Conservation (phyloP, 1,139 yeast genomes). For the Candida dubliniensis region DNA sequence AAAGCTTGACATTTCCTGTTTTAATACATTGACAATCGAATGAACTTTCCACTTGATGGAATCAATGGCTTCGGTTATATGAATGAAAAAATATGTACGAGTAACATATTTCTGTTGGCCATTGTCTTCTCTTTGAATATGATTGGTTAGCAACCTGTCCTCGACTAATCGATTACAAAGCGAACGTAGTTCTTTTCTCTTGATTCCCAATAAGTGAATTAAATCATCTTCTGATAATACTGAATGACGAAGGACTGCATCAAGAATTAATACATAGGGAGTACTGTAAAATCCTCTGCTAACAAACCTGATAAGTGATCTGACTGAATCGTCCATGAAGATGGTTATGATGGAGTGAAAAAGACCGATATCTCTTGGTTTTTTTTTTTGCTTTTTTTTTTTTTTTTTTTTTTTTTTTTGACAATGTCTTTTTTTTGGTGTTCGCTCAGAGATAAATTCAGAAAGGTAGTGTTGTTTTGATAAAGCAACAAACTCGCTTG, state of each 20-base stretch:
- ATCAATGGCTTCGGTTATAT: conserved; percentile 90
- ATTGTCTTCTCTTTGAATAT: conserved; percentile 82
- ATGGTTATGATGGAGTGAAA: background rate
- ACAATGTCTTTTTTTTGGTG: too few species aligned
- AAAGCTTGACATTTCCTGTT: conserved; percentile 76
- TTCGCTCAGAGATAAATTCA: too few species aligned
- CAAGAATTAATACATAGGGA: conserved; percentile 80
- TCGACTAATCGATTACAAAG: conserved; percentile 80
- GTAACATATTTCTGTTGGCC: conserved; percentile 66
- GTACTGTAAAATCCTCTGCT: conserved; percentile 85
- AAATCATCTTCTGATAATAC: conserved; percentile 95
- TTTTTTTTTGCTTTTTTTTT: background rate
- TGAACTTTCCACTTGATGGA: conserved; percentile 97
- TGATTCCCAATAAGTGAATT: conserved; percentile 75
- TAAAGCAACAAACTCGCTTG: too few species aligned
- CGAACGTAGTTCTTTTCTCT: conserved; percentile 82
- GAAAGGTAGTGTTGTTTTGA: too few species aligned
- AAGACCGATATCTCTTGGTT: background rate
- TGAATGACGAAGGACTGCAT: conserved; percentile 86
- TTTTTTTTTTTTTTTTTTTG: too few species aligned
- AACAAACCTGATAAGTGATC: conserved; percentile 55
- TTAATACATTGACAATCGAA: conserved; percentile 72
- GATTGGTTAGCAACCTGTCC: conserved; percentile 68
- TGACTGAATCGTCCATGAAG: conserved; percentile 44
- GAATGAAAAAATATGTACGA: conserved; percentile 83